Evolutionary conservation across 208 protist species (phyloP), one percentile per base, ranked within the genome.

Genomic region (Naegleria lovaniensis): DNA sequence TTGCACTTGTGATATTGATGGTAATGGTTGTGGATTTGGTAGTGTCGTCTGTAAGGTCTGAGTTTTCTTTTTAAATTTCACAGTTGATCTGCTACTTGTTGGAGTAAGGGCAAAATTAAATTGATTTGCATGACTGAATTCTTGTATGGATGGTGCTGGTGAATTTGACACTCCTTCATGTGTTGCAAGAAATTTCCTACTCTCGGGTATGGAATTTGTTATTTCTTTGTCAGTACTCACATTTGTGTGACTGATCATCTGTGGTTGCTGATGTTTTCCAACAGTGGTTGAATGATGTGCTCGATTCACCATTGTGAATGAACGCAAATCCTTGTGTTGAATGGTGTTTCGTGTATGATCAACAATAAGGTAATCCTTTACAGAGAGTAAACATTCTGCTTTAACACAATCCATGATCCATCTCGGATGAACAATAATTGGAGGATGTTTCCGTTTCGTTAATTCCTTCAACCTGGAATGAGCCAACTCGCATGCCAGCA

Each of bases 391-490:
- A 40, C 19, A 38, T 11, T 29, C 33, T 41, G 6, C 1, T 41
- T 40, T 33, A 13, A 89, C 51, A 40, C 33, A 67, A 67, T 89
- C 85, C 13, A 67, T 41, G 41, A 89, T 67, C 41, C 48, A 89
- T 41, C 25, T 39, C 0, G 85, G 85, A 43, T 67, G 19, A 29
- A 89, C 19, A 41, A 89, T 40, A 89, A 51, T 13, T 7, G 36
- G n/a, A 41, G 5, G 39, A n/a, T 16, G n/a, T 11, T 19, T 33
- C 11, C n/a, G 7, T 33, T 67, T 67, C 2, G 67, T 41, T 7
- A 67, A 67, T 89, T 67, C 43, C n/a, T 89, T 67, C 40, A 89
- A 33, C 59, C 36, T 59, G 11, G 85, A 52, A 67, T 67, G 5
- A 19, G 85, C n/a, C 36, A 89, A 40, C 29, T 89, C 38, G 11